phyloP scores from a whole-genome alignment of 2,329 filamentous ascomycete genomes.

The Arachnopeziza araneosa region DNA sequence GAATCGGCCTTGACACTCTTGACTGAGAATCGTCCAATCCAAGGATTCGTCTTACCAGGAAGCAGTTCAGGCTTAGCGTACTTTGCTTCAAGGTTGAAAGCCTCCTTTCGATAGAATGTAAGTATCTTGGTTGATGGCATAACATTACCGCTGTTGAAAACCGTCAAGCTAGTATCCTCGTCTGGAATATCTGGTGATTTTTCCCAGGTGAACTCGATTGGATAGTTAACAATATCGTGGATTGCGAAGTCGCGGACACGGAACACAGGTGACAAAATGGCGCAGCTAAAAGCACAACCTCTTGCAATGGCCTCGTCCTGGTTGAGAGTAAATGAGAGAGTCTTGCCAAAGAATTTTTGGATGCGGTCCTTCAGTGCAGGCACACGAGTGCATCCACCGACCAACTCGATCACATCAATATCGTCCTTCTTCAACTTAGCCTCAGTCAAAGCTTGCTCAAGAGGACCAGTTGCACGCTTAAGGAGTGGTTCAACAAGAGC shows the following conservation, averaged over 20 bases:
- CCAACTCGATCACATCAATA: slow-evolving; percentile 88
- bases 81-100: slow-evolving; percentile 91
- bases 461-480: slow-evolving; percentile 61
- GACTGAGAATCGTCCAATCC: slow-evolving; percentile 96
- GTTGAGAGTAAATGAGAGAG: slow-evolving; percentile 92
- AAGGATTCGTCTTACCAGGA: slow-evolving; percentile 85
- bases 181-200: slow-evolving; percentile 97
- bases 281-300: slow-evolving; percentile 95
- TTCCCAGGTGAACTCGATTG: slow-evolving; percentile 98
- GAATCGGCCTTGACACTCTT: slow-evolving; percentile 93
- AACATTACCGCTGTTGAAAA: slow-evolving; percentile 95
- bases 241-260: slow-evolving; percentile 96
- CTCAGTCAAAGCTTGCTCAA: slow-evolving; percentile 91
- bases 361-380: slow-evolving; percentile 88
- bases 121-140: slow-evolving; percentile 98
- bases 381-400: slow-evolving; percentile 91
- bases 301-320: slow-evolving; percentile 95
- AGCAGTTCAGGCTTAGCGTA: slow-evolving; percentile 84
- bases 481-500: slow-evolving; percentile 82
- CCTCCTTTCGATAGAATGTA: slow-evolving; percentile 97
- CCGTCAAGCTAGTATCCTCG: slow-evolving; percentile 93
- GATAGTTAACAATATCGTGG: slow-evolving; percentile 96
- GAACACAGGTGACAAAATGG: slow-evolving; percentile 95
- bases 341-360: slow-evolving; percentile 86
- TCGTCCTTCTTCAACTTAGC: slow-evolving; percentile 87